Conservation (phyloP, 73 alveolate species). For the Paramecium sexaurelia region DNA sequence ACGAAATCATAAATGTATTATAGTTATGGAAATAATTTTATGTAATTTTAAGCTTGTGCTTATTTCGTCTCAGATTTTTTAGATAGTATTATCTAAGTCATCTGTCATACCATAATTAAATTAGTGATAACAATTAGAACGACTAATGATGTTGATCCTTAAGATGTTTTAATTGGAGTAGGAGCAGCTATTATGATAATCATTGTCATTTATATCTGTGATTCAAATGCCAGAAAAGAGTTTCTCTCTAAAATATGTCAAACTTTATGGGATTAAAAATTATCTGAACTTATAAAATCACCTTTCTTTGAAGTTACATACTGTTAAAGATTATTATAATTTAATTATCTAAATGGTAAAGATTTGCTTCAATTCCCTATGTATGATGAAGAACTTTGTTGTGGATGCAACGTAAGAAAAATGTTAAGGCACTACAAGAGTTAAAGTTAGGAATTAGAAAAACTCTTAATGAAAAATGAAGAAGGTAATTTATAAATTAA, state of each 20-base stretch:
- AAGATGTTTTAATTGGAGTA: background rate
- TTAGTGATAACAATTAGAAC: background rate
- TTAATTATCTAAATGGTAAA: background rate
- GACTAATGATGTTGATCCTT: background rate
- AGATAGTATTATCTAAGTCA: background rate
- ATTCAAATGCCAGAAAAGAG: background rate
- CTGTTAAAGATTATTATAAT: background rate
- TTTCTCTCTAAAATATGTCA: background rate
- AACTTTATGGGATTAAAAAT: background rate
- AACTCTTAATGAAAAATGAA: background rate
- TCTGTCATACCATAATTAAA: background rate
- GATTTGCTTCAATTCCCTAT: background rate
- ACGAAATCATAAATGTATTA: background rate
- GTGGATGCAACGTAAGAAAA: background rate
- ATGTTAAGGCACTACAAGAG: background rate
- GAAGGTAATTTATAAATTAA: background rate
- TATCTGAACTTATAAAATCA: background rate
- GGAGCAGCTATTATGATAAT: background rate
- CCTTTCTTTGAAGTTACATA: background rate
- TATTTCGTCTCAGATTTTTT: conserved; percentile 17
- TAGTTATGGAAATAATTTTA: background rate
- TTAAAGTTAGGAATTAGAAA: background rate
- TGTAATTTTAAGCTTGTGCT: conserved; percentile 18
- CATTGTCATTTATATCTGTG: background rate
- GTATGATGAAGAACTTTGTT: background rate